phyloP scores from a whole-genome alignment of 1,284 basidiomycete genomes.

The Kwoniella shivajii region DNA sequence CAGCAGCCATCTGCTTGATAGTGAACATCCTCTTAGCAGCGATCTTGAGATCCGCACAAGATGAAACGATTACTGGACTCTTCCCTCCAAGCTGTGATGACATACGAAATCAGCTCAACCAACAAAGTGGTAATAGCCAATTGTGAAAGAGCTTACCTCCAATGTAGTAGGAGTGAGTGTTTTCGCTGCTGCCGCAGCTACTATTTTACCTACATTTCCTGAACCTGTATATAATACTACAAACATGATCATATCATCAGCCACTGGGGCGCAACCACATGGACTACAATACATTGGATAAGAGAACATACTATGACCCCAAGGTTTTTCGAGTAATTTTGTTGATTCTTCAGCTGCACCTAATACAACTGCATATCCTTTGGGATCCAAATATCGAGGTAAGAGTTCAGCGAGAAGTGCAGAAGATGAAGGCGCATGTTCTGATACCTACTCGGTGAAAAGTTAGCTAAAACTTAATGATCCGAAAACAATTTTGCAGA shows the following conservation, averaged over 20 bases:
- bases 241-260: constrained; percentile 40
- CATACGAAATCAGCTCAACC: not conserved
- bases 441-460: constrained; percentile 61
- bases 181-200: constrained; percentile 81
- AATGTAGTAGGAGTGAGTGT: constrained; percentile 80
- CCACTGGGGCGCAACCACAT: no score
- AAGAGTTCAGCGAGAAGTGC: constrained; percentile 72
- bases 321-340: constrained; percentile 74
- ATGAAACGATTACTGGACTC: constrained; percentile 78
- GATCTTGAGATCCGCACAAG: constrained; percentile 58
- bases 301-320: constrained; percentile 74
- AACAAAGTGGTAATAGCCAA: not conserved
- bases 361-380: constrained; percentile 71
- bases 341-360: constrained; percentile 76
- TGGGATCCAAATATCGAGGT: constrained; percentile 77
- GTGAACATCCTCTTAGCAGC: constrained; percentile 62
- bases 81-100: constrained; percentile 68
- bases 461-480: not conserved
- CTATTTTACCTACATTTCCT: constrained; percentile 71
- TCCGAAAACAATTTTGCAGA: no score
- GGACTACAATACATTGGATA: not conserved
- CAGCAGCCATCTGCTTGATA: constrained; percentile 75
- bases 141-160: constrained; percentile 49
- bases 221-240: constrained; percentile 69
- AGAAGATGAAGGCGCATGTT: constrained; percentile 68